Base-by-base conservation (phyloP, 2,329 filamentous ascomycete species). In the Emmonsiellopsis sp. region DNA sequence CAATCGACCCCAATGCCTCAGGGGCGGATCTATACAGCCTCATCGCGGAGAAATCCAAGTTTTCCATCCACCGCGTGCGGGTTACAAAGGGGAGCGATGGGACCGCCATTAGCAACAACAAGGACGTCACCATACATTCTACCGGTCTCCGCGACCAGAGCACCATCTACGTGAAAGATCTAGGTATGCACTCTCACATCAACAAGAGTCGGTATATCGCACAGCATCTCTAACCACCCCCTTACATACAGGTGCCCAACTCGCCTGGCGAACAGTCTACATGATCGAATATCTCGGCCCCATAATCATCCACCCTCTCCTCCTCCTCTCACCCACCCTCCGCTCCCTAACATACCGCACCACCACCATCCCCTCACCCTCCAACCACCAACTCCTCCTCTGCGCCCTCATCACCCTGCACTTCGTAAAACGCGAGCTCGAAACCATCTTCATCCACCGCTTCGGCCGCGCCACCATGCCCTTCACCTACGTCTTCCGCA, bases 401-500 rank as follows among this genome's bases (percentile, higher is more conserved):
- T 86, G 90, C 67, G 73, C 74, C 56, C 81, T 95, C 68, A 82
- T 95, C 63, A 74, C 84, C 53, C 71, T 86, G 10, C 93, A 98
- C 77, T 98, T 96, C 71, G 60, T 88, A 68, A 98, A 98, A 80
- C 90, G 93, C 66, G 93, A 98, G 76, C 79, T 88, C 60, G 93
- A 98, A 76, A 97, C 93, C 0, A 67, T 95, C 57, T 95, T 93
- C 68, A 81, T 98, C 57, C 93, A 98, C 78, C 89, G 88, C 68
- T 98, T 98, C 78, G 92, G 89, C 53, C 83, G 86, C 57, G 88
- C 87, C 64, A 98, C 93, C 48, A 98, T 98, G 93, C 93, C 93
- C 14, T 79, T 81, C 55, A 74, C 73, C 66, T 95, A 95, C 77
- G 88, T 98, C 67, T 86, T 96, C 81, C 93, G 92, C 74, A 98